Evolutionary conservation across 768 basidiomycete genomes (phyloP), one percentile per base, ranked within the genome.

Genomic region (Boletellus sp.): DNA sequence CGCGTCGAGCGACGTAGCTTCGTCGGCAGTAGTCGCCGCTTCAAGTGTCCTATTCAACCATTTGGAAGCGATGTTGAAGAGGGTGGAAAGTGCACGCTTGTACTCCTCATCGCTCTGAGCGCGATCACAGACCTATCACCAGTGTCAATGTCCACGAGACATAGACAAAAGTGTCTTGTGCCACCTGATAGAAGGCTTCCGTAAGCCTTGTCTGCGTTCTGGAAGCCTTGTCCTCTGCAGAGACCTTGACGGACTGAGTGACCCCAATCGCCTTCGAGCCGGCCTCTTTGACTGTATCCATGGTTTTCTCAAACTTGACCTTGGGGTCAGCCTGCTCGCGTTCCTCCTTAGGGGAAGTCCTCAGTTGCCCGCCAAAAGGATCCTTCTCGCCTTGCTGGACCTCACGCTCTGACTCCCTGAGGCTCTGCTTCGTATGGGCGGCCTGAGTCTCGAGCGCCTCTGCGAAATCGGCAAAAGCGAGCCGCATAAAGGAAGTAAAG

Each of bases 381-480:
- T 82, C 81, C 41, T 84, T 71, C 60, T 84, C 72, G 5, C 85
- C 86, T 2, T 74, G 69, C 55, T 83, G 77, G 0, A 87, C 79
- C 33, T 80, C 78, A 7, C 72, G 61, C 46, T 88, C 85, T 3
- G 82, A 66, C 6, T 74, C 65, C 15, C 84, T 72, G 3, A 89
- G 66, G 16, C 65, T 68, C 31, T 79, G 69, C 48, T 84, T 85
- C 0, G 80, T 74, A 2, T 59, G 53, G 3, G 72, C 68, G 0
- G 85, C 87, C 44, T 74, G 71, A 0, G 64, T 57, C 54, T 85
- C 80, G 17, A 87, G 51, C 16, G 76, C 65, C 45, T 84, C 84
- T 1, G 85, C 84, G 0, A 79, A 76, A 48, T 88, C 84, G 0
- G 85, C 84, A 38, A 87, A 67, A 3, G 83, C 76, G 26, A 85